Percentiles rank a stretch among this genome's conserved stretches.
Evolutionary conservation across 768 basidiomycete species (phyloP).

Genomic region (Termitomyces eurrhizus): DNA sequence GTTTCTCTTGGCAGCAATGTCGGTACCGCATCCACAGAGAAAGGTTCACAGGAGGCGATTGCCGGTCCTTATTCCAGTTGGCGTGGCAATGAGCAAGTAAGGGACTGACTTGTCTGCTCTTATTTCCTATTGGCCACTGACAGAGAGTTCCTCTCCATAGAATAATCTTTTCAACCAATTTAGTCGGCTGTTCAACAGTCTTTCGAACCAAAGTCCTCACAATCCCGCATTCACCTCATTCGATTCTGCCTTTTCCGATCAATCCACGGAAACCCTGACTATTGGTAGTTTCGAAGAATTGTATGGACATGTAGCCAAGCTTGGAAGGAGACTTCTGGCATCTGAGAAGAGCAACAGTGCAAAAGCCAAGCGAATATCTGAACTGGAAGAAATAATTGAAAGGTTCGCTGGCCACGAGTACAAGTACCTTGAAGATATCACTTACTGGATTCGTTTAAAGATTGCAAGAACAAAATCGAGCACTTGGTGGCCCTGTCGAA

Average conservation of each 20-base stretch:
- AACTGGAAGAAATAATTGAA: constrained; percentile 24
- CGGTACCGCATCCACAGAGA: neutral
- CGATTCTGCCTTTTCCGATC: constrained; percentile 18
- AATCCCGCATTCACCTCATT: constrained; percentile 5
- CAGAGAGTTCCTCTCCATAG: neutral
- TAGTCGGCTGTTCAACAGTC: constrained; percentile 10
- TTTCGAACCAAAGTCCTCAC: neutral
- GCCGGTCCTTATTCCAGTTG: neutral
- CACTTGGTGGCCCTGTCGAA: neutral
- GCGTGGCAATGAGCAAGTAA: constrained; percentile 10
- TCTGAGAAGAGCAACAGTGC: constrained; percentile 29
- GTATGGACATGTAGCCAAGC: constrained; percentile 27
- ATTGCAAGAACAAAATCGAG: constrained; percentile 6
- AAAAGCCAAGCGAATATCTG: constrained; percentile 29
- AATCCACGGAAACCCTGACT: constrained; percentile 15
- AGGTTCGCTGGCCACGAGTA: constrained; percentile 15
- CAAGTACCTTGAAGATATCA: neutral
- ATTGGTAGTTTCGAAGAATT: constrained; percentile 13
- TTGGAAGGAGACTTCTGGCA: constrained; percentile 35
- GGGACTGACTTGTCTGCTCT: neutral
- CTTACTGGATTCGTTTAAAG: constrained; percentile 3
- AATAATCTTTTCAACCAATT: constrained; percentile 8
- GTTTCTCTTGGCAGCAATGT: neutral
- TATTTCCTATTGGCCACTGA: neutral
- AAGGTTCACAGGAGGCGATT: neutral